Evolutionary conservation across 345 rosid species (phyloP).

Genomic region (Kandelia obovata): DNA sequence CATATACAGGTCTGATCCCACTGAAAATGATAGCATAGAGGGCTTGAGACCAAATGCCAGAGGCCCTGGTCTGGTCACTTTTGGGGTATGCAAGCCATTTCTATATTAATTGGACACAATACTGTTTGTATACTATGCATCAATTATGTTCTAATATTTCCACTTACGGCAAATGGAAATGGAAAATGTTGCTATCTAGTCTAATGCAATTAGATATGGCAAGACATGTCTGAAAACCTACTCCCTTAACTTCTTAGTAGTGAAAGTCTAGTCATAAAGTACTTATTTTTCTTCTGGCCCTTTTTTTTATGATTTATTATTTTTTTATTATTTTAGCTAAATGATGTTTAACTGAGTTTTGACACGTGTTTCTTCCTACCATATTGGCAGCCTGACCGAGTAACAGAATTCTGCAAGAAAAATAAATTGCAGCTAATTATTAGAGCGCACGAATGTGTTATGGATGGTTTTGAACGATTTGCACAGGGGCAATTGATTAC

Average conservation of each 20-base stretch:
- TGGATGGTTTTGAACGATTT: slow-evolving; percentile 99
- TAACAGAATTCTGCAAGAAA: slow-evolving; percentile 90
- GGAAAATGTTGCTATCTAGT: neutral
- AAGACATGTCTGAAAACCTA: no score
- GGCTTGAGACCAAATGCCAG: slow-evolving; percentile 99
- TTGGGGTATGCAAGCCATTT: slow-evolving; percentile 62
- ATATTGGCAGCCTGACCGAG: slow-evolving; percentile 82
- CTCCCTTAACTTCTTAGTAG: no score
- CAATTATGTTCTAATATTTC: neutral
- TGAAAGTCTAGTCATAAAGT: no score
- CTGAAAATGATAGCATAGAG: slow-evolving; percentile 92
- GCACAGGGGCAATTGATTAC: slow-evolving; percentile 98
- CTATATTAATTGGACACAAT: slow-evolving; percentile 6
- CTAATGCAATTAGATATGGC: no score
- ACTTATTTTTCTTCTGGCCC: no score
- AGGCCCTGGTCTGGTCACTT: slow-evolving; percentile 99
- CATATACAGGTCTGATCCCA: slow-evolving; percentile 90
- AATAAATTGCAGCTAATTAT: slow-evolving; percentile 89
- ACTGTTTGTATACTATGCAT: neutral
- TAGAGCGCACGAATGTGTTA: slow-evolving; percentile 97
- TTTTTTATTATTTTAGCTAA: no score
- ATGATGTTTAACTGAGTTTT: no score
- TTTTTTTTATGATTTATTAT: no score
- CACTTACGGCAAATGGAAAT: neutral
- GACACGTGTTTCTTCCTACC: no score